Evolutionary conservation across 495 filamentous ascomycete genomes (phyloP).

Genomic region (Evernia prunastri): DNA sequence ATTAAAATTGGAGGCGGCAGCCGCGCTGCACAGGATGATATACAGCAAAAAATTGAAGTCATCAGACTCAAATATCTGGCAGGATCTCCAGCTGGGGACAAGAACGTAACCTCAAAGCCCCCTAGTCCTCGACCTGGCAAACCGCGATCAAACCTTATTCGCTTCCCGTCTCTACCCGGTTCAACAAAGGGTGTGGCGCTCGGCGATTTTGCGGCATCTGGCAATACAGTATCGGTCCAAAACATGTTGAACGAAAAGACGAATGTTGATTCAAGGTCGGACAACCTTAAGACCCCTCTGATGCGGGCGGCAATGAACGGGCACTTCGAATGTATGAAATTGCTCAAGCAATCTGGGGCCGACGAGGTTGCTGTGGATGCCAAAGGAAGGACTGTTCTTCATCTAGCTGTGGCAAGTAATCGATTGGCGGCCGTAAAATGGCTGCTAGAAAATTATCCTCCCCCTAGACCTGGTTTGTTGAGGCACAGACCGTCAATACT

Average conservation of each 20-base stretch:
- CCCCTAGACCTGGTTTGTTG: background rate
- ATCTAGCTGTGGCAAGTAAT: conserved; percentile 15
- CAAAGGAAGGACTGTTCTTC: conserved; percentile 14
- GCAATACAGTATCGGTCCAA: conserved; percentile 11
- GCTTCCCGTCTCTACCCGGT: conserved; percentile 12
- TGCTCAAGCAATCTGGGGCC: conserved; percentile 18
- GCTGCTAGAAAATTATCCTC: conserved; percentile 19
- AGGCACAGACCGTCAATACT: conserved; percentile 15
- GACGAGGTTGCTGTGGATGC: conserved; percentile 21
- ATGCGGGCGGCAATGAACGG: conserved; percentile 21
- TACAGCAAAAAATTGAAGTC: conserved; percentile 19
- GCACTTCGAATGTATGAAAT: conserved; percentile 13
- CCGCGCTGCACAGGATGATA: conserved; percentile 7
- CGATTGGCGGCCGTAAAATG: conserved; percentile 14
- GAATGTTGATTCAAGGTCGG: conserved; percentile 11
- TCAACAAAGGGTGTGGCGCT: conserved; percentile 12
- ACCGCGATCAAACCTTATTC: background rate
- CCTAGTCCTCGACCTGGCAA: conserved; percentile 9
- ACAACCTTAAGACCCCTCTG: conserved; percentile 15
- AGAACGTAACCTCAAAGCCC: background rate
- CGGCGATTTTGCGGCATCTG: conserved; percentile 15
- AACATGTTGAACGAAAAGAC: conserved; percentile 12
- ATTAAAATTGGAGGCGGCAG: conserved; percentile 16
- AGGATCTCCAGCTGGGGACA: background rate
- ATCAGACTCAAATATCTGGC: conserved; percentile 16